Conservation (phyloP, 495 filamentous ascomycete species). For the Parathielavia appendiculata region DNA sequence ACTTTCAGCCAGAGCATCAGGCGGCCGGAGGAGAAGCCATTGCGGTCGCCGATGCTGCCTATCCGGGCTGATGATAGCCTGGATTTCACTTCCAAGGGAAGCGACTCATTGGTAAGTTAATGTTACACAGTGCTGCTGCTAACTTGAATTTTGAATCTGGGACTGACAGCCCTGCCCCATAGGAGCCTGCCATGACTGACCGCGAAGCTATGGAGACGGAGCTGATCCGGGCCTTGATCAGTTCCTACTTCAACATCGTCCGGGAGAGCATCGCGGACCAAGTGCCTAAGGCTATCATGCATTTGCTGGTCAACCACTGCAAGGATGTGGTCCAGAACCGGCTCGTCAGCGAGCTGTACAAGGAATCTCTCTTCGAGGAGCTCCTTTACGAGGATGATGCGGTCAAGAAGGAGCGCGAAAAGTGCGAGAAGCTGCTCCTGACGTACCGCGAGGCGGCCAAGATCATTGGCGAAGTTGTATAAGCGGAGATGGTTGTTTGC, state of each 20-base stretch:
- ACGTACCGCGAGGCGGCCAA: conserved; percentile 97
- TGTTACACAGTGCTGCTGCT: background rate
- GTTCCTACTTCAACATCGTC: conserved; percentile 97
- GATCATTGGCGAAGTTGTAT: conserved; percentile 95
- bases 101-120: conserved; percentile 52
- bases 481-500: conserved; percentile 22
- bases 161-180: no score
- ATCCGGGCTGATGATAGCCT: conserved; percentile 36
- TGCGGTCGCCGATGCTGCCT: conserved; percentile 36
- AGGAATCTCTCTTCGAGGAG: conserved; percentile 87
- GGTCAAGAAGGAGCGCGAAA: conserved; percentile 94
- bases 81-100: conserved; percentile 29
- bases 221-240: conserved; percentile 91
- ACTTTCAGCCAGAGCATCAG: conserved; percentile 80
- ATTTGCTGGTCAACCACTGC: conserved; percentile 94
- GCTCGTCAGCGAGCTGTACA: conserved; percentile 91
- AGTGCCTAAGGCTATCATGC: conserved; percentile 98
- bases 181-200: conserved; percentile 82
- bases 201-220: conserved; percentile 96
- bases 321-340: conserved; percentile 97
- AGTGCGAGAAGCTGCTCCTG: conserved; percentile 88
- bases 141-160: background rate
- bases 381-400: conserved; percentile 94
- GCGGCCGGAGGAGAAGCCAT: conserved; percentile 59
- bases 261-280: conserved; percentile 96